phyloP scores from a whole-genome alignment of 1,139 yeast genomes.

The Trichomonascaceae sp. region DNA sequence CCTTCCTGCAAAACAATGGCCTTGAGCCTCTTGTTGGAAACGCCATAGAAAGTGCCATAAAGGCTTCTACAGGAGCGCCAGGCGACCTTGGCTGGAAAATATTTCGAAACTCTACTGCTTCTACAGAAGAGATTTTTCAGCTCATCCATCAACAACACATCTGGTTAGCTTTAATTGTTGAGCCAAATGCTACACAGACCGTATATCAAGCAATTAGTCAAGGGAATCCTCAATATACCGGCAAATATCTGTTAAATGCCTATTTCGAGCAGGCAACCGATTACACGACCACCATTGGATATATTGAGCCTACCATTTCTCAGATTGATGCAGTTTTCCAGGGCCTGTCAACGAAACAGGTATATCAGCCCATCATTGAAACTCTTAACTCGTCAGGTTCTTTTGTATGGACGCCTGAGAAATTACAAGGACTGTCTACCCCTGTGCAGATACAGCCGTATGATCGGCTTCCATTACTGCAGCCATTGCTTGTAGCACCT shows the following conservation, averaged over 20 bases:
- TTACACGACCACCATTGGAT: constrained; percentile 38
- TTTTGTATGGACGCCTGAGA: constrained; percentile 6
- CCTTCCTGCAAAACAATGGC: constrained; percentile 19
- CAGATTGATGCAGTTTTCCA: constrained; percentile 26
- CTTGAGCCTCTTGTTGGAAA: constrained; percentile 35
- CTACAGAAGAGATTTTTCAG: constrained; percentile 14
- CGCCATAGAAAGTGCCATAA: constrained; percentile 27
- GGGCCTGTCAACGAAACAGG: constrained; percentile 6
- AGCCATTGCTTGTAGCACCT: constrained; percentile 14
- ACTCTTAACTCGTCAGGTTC: constrained; percentile 5
- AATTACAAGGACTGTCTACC: constrained; percentile 10
- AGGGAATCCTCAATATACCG: constrained; percentile 13
- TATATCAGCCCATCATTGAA: constrained; percentile 16
- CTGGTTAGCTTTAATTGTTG: constrained; percentile 24
- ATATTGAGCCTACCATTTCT: constrained; percentile 39
- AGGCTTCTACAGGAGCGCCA: constrained; percentile 19
- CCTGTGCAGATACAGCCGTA: constrained; percentile 12
- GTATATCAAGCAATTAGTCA: constrained; percentile 15
- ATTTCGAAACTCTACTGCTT: constrained; percentile 16
- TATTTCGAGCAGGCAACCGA: constrained; percentile 53
- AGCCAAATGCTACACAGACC: constrained; percentile 22
- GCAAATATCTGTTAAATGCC: constrained; percentile 31
- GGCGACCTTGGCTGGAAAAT: constrained; percentile 30
- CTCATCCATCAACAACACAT: constrained; percentile 17
- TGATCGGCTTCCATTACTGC: constrained; percentile 11